These are phyloP conservation scores for Cladobotryum mycophilum DNA, from an alignment of 2,329 filamentous ascomycete species.

Conservation along the genomic window DNA sequence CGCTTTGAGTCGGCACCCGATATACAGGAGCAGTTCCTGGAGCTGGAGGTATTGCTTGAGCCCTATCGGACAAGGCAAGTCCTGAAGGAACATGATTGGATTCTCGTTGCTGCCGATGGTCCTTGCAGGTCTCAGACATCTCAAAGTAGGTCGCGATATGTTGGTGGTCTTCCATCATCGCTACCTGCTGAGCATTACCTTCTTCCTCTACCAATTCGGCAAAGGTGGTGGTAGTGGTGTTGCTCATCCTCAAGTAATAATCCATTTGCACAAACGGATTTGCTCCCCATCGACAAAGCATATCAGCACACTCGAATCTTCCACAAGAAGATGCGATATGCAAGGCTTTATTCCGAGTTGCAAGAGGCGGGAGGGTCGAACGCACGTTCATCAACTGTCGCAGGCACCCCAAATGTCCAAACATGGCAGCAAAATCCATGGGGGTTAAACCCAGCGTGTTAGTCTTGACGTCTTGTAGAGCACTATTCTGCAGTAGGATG, in stretches of 20 bases:
- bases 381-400: neutral
- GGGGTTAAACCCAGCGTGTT: neutral
- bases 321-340: slow-evolving; percentile 6
- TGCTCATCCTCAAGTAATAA: neutral
- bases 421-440: slow-evolving; percentile 9
- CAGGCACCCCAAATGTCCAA: slow-evolving; percentile 4
- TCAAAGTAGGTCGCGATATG: slow-evolving; percentile 2
- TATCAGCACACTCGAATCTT: neutral
- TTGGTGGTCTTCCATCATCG: neutral
- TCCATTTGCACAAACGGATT: slow-evolving; percentile 3
- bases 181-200: neutral
- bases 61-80: neutral
- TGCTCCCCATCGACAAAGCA: slow-evolving; percentile 2
- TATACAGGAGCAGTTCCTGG: neutral
- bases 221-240: neutral
- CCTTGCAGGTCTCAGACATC: neutral
- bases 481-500: neutral
- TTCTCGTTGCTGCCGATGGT: neutral
- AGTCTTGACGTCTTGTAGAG: slow-evolving; percentile 1
- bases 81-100: neutral
- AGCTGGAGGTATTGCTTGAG: neutral
- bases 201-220: neutral
- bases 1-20: neutral
- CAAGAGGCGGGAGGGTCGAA: neutral
- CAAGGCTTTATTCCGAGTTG: neutral